Base-by-base conservation (phyloP, 2,329 filamentous ascomycete genomes). In the Stenocarpella maydis region DNA sequence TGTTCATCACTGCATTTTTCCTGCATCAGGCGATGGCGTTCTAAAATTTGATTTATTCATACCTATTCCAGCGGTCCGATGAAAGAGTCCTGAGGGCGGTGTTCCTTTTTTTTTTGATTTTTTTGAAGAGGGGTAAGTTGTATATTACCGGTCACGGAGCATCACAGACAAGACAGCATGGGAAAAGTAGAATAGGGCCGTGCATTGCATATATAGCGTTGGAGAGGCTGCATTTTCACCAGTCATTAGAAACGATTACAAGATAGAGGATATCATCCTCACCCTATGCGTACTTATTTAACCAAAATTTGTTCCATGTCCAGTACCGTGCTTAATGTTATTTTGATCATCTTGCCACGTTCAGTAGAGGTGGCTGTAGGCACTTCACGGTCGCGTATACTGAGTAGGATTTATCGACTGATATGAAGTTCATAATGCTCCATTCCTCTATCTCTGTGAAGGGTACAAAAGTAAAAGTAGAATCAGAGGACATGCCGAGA, bases 1-100 rank as follows among this genome's bases (percentile, higher is more conserved):
- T 39, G 21, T 65, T 2, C 31, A 43, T 58, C 34, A 28, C 19
- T 49, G 28, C 34, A 7, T 58, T 28, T 15, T 26, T 37, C 34
- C 34, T 52, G 39, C 65, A 68, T 50, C 21, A 54, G 49, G 53
- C 41, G 26, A 41, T 34, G 60, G 67, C 61, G 67, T 66, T 65
- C 31, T 39, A 10, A 21, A 19, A 39, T 50, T 37, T 21, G 6
- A 7, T 39, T 31, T 60, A 2, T n/a, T 15, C 24, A 41, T 28
- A 50, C 9, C 28, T 43, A 0, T 67, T 50, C 28, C 28, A 39
- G n/a, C 50, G 53, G 9, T n/a, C 28, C 26, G 41, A 31, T 61
- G n/a, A 26, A 37, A 43, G 43, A 24, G 41, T 63, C 5, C 17
- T 24, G 12, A 17, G 4, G 26, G 19, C 24, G 41, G 24, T n/a